Percentiles rank a stretch among this genome's conserved stretches.
phyloP scores from a whole-genome alignment of 2,329 filamentous ascomycete genomes.

The Elsinoe fawcettii region DNA sequence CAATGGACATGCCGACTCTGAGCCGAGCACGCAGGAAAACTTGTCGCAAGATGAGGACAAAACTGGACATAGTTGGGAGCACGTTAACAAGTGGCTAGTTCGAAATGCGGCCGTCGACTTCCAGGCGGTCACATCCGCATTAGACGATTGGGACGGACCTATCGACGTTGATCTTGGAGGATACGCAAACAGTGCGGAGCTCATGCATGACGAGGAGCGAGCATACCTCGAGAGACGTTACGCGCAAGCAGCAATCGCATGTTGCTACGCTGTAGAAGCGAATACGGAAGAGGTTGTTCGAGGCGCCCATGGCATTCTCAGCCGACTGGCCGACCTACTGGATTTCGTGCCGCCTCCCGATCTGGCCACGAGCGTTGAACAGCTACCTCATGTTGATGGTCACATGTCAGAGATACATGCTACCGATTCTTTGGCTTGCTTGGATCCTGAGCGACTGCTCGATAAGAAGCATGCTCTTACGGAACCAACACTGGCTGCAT shows the following conservation, averaged over 20 bases:
- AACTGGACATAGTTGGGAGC: slow-evolving; percentile 59
- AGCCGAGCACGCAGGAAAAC: background rate
- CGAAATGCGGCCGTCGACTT: slow-evolving; percentile 53
- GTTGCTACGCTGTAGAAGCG: slow-evolving; percentile 59
- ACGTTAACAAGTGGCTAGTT: slow-evolving; percentile 60
- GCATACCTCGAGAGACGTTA: slow-evolving; percentile 56
- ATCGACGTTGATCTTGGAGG: slow-evolving; percentile 61
- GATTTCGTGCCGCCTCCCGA: slow-evolving; percentile 51
- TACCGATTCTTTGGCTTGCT: slow-evolving; percentile 1
- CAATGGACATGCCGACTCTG: slow-evolving; percentile 20
- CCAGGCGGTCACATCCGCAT: slow-evolving; percentile 52
- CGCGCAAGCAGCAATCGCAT: slow-evolving; percentile 59
- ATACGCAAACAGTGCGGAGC: slow-evolving; percentile 43
- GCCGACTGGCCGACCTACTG: slow-evolving; percentile 52
- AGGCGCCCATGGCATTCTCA: slow-evolving; percentile 53
- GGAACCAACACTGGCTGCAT: slow-evolving; percentile 47
- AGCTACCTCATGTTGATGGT: slow-evolving; percentile 36
- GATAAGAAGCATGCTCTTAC: slow-evolving; percentile 58
- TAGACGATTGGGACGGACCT: slow-evolving; percentile 68
- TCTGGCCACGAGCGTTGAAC: slow-evolving; percentile 35
- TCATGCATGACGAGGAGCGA: slow-evolving; percentile 54
- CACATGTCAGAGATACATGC: slow-evolving; percentile 26
- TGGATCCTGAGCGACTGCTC: slow-evolving; percentile 44
- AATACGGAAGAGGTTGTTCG: slow-evolving; percentile 51
- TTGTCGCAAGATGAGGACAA: slow-evolving; percentile 22